Conservation (phyloP, 2,329 filamentous ascomycete genomes). For the Hypoxylon rubiginosum region DNA sequence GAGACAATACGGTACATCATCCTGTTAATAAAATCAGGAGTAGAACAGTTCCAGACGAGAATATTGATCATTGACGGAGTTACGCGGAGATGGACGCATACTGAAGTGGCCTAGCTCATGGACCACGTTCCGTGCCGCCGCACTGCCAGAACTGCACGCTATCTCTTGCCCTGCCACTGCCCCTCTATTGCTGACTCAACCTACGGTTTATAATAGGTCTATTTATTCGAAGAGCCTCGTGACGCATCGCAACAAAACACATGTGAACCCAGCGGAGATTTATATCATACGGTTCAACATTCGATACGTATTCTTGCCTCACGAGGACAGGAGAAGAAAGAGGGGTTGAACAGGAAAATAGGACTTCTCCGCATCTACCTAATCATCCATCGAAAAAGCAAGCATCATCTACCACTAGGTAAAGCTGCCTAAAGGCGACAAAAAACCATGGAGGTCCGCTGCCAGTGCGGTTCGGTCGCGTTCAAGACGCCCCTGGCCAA, state of each 20-base stretch:
- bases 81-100: neutral
- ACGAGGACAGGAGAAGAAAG: too few relatives aligned
- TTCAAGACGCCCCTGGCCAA: constrained; percentile 73
- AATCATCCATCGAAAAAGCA: too few relatives aligned
- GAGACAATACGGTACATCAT: neutral
- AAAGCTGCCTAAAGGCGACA: too few relatives aligned
- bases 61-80: neutral
- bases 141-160: too few relatives aligned
- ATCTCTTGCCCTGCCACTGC: neutral
- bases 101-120: neutral
- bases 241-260: neutral
- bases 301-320: too few relatives aligned
- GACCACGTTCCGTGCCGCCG: neutral
- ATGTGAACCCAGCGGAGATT: neutral
- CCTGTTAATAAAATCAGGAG: neutral
- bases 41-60: neutral
- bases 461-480: constrained; percentile 73
- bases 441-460: constrained; percentile 67
- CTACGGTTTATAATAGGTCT: constrained; percentile 9
- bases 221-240: neutral
- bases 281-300: neutral
- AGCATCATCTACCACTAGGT: too few relatives aligned
- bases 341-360: too few relatives aligned
- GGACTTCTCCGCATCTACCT: too few relatives aligned
- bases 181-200: constrained; percentile 8